These are phyloP conservation scores for Escovopsis sp. DNA, from an alignment of 2,329 filamentous ascomycete genomes.

Conservation along the genomic window DNA sequence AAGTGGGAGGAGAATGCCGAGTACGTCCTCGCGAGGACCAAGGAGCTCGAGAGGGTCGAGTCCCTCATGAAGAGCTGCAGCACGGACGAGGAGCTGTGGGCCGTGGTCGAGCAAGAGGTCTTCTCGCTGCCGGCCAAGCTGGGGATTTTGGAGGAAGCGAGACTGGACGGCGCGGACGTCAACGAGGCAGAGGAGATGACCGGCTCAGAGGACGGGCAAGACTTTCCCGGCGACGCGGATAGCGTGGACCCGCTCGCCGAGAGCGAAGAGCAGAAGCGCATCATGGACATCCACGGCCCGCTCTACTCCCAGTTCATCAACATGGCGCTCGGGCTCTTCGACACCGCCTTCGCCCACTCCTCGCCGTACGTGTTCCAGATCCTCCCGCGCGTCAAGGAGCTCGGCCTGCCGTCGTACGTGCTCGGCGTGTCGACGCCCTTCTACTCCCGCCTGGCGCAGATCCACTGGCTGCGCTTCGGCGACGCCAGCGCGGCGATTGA, in stretches of 20 bases:
- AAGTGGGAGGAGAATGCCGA: conserved; percentile 20
- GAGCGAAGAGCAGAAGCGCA: conserved; percentile 16
- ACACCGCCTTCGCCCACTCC: conserved; percentile 38
- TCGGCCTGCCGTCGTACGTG: conserved; percentile 56
- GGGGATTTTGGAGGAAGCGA: conserved; percentile 27
- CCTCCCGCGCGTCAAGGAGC: conserved; percentile 50
- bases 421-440: conserved; percentile 56
- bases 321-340: conserved; percentile 40
- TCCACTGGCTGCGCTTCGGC: conserved; percentile 46
- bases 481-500: conserved; percentile 40
- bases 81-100: conserved; percentile 53
- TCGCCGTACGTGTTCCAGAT: conserved; percentile 47
- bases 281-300: conserved; percentile 44
- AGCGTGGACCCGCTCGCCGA: conserved; percentile 1
- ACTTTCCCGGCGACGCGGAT: conserved; percentile 1
- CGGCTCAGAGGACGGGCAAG: conserved; percentile 5
- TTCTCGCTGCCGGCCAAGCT: conserved; percentile 45
- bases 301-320: conserved; percentile 50
- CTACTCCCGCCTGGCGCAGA: conserved; percentile 50
- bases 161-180: neutral
- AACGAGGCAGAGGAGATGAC: conserved; percentile 8
- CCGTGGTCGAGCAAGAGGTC: conserved; percentile 50
- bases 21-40: conserved; percentile 23
- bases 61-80: conserved; percentile 36
- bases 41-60: conserved; percentile 39